Evolutionary conservation across 305 asterid species (phyloP).

Genomic region (Fraxinus nigra): DNA sequence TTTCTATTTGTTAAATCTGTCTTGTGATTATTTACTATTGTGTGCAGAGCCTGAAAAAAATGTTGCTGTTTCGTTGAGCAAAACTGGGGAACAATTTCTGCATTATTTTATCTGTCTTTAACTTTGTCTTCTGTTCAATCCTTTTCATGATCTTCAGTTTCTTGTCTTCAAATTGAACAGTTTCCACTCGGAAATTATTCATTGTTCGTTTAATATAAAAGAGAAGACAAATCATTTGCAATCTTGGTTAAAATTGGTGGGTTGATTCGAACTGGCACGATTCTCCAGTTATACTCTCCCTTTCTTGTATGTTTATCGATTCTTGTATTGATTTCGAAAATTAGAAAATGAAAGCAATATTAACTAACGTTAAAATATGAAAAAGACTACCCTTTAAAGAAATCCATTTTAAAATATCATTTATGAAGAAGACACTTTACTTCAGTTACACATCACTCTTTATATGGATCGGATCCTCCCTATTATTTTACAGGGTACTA

Average conservation of each 20-base stretch:
- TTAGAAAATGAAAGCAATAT: no score
- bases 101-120: slow-evolving; percentile 29
- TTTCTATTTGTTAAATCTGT: slow-evolving; percentile 1
- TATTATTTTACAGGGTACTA: not conserved
- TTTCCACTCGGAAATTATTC: not conserved
- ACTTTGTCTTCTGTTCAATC: slow-evolving; percentile 14
- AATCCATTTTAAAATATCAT: not conserved
- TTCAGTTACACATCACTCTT: not conserved
- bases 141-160: slow-evolving; percentile 12
- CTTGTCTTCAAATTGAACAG: slow-evolving; percentile 15
- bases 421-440: not conserved
- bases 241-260: not conserved
- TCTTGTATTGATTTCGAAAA: not conserved
- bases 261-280: not conserved
- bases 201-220: not conserved
- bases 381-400: not conserved
- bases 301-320: not conserved
- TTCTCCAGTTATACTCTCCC: no score
- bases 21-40: slow-evolving; percentile 26
- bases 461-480: not conserved
- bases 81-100: slow-evolving; percentile 52
- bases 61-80: slow-evolving; percentile 24
- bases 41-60: slow-evolving; percentile 20
- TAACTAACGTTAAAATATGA: not conserved
- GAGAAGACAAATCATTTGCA: not conserved